Percentiles rank a stretch among this genome's conserved stretches.
Evolutionary conservation across 108 stramenopile genomes (phyloP).

Genomic region (Discostella stelligeroides): DNA sequence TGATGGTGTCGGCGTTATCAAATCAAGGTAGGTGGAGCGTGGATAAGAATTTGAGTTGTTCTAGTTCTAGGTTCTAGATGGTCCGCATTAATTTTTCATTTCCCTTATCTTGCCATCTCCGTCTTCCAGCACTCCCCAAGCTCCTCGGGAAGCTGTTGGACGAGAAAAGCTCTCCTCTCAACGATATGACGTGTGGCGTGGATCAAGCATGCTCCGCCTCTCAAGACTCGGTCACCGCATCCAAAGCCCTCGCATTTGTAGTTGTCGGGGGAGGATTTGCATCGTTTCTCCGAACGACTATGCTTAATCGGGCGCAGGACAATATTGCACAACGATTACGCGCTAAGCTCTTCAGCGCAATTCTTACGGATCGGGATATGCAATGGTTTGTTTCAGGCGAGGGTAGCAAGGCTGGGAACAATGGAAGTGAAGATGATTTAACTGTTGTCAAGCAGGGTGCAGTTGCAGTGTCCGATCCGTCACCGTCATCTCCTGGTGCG

Average conservation of each 20-base stretch:
- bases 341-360: conserved; percentile 51
- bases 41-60: background rate
- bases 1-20: conserved; percentile 69
- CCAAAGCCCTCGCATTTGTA: conserved; percentile 55
- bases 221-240: conserved; percentile 21
- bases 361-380: conserved; percentile 64
- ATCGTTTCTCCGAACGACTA: conserved; percentile 74
- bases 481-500: conserved; percentile 65
- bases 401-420: conserved; percentile 8
- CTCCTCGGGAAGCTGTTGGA: conserved; percentile 77
- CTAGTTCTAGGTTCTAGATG: no score
- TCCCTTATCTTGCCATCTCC: background rate
- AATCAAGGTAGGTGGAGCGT: conserved; percentile 65
- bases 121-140: conserved; percentile 50
- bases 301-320: conserved; percentile 74
- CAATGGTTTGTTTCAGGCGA: conserved; percentile 76
- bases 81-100: conserved; percentile 21
- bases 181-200: conserved; percentile 15
- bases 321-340: conserved; percentile 74
- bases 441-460: background rate
- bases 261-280: conserved; percentile 80
- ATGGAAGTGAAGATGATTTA: conserved; percentile 8
- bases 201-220: conserved; percentile 32
- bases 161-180: conserved; percentile 45
- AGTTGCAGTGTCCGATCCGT: background rate